These are phyloP conservation scores for Diaporthe sp. DNA, from an alignment of 2,329 filamentous ascomycete species.

Conservation along the genomic window DNA sequence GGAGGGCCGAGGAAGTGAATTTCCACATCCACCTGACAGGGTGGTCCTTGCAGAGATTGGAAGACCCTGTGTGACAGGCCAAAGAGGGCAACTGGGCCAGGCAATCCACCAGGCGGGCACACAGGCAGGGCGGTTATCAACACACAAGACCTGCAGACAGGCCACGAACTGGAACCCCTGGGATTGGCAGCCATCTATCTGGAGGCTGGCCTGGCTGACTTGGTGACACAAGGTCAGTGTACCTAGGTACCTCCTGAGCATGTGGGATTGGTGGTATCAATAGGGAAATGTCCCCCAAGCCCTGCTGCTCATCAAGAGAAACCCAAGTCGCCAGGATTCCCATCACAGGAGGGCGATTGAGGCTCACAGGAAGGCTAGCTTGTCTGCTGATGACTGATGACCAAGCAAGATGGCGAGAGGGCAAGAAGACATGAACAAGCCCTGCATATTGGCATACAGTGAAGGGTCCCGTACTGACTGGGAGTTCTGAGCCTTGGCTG, in stretches of 20 bases:
- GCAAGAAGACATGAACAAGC: neutral
- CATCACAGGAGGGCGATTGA: neutral
- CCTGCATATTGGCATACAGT: neutral
- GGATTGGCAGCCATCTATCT: neutral
- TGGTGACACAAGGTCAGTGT: neutral
- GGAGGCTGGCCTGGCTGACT: neutral
- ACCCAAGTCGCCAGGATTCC: neutral
- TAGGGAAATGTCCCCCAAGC: neutral
- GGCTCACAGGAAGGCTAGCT: neutral
- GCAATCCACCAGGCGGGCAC: neutral
- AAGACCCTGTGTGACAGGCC: constrained; percentile 23
- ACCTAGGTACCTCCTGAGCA: neutral
- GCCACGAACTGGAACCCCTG: neutral
- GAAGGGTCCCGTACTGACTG: neutral
- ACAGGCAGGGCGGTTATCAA: constrained; percentile 1
- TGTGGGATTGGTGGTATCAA: neutral
- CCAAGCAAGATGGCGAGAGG: neutral
- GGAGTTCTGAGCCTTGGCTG: neutral
- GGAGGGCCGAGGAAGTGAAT: constrained; percentile 18
- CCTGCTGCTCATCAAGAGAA: neutral
- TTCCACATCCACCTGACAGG: constrained; percentile 3
- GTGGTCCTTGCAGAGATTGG: constrained; percentile 30
- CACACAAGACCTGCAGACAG: neutral
- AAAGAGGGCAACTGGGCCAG: neutral
- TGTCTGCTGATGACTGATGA: neutral